These are phyloP conservation scores for Stephanodiscus minutulus DNA, from an alignment of 108 stramenopile species.

Conservation along the genomic window DNA sequence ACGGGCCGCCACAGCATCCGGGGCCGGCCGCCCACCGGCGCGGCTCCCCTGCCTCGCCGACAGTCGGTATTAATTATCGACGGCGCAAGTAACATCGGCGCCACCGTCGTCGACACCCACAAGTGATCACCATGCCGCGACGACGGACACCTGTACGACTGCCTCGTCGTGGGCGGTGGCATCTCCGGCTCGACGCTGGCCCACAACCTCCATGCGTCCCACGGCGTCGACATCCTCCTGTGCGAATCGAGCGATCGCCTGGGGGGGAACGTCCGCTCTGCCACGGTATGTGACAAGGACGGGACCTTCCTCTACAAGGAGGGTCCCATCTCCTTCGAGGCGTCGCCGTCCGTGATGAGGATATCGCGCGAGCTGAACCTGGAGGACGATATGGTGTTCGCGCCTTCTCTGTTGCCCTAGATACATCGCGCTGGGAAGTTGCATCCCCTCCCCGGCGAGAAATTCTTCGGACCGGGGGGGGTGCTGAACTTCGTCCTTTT, in stretches of 20 bases:
- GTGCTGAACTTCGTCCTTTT: constrained; percentile 75
- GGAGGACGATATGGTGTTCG: constrained; percentile 89
- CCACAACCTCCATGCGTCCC: constrained; percentile 65
- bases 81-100: no score
- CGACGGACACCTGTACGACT: constrained; percentile 54
- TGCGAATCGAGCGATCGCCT: constrained; percentile 83
- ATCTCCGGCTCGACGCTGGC: constrained; percentile 91
- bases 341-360: constrained; percentile 87
- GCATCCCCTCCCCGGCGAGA: constrained; percentile 91
- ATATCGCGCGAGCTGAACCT: constrained; percentile 91
- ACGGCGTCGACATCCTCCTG: constrained; percentile 65
- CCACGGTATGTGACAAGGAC: constrained; percentile 56
- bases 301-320: constrained; percentile 93
- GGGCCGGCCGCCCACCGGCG: no score
- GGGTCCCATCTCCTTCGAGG: constrained; percentile 94
- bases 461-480: constrained; percentile 79
- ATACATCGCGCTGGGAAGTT: constrained; percentile 87
- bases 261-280: constrained; percentile 93
- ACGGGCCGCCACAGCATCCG: no score
- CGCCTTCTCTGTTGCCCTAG: constrained; percentile 84
- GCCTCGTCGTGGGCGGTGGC: constrained; percentile 90
- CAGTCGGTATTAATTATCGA: no score
- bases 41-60: no score
- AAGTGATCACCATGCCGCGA: no score
- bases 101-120: no score